Base-by-base conservation (phyloP, 2,329 filamentous ascomycete species). In the Diaporthe caulivora region DNA sequence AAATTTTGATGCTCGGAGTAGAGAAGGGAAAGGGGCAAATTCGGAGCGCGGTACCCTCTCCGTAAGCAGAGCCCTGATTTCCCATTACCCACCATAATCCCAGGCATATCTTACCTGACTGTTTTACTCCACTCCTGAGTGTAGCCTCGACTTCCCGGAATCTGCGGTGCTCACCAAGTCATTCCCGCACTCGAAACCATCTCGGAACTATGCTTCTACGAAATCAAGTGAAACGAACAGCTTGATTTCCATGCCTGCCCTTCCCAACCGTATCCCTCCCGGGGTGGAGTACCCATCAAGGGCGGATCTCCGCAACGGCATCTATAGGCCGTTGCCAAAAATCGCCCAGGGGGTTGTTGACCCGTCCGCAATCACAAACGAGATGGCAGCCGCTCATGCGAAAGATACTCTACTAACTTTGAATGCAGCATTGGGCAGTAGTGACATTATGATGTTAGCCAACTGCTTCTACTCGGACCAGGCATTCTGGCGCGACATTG, bases 401-500 rank as follows among this genome's bases (percentile, higher is more conserved):
- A 29, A 29, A 5, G 29, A 29, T 3, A 71, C 75, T 2, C 21
- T 80, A 8, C 68, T 72, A 5, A 26, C 9, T 0, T 55, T 81
- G 49, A 80, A 80, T 31, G 54, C 55, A n/a, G 78, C 79, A 0
- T 24, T 79, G 15, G 60, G 57, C 2, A 70, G 54, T n/a, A 71
- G 74, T 11, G 77, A 83, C 72, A 70, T 62, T 7, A 54, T 74
- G 3, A 73, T 72, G 2, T 70, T 83, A 4, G 75, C 75, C 10
- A 31, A 21, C 40, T 82, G 79, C 47, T 83, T 83, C 74, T 80
- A 77, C 62, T 17, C 74, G 1, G 75, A 72, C 3, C 81, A 83
- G 76, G 78, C 80, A 7, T 83, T 80, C 75, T 84, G 82, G 82
- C 79, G 79, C 34, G 83, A 84, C 62, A 76, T 78, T 34, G 47